A percentile compares a stretch with the other conserved stretches of the same genome.
Evolutionary conservation across 163 green algal species (phyloP).

Genomic region (Picocystis sp.): DNA sequence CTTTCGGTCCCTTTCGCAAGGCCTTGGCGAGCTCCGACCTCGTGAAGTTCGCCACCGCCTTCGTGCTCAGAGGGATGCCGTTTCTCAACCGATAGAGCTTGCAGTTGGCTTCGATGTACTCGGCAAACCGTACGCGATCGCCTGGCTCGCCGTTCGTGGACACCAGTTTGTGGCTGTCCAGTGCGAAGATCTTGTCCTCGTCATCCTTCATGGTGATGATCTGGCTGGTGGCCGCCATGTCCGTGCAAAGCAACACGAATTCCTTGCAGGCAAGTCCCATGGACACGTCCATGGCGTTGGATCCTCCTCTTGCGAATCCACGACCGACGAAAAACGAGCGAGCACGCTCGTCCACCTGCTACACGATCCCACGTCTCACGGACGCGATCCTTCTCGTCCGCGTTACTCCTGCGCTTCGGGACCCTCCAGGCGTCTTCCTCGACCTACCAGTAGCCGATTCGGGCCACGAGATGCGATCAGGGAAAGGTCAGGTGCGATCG

Average conservation of each 20-base stretch:
- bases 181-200: constrained; percentile 92
- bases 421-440: no score
- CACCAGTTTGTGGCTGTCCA: constrained; percentile 82
- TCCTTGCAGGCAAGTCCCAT: constrained; percentile 71
- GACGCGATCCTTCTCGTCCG: no score
- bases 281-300: constrained; percentile 46
- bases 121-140: constrained; percentile 75
- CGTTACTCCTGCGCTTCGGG: no score
- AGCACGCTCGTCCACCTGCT: no score
- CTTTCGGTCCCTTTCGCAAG: constrained; percentile 75
- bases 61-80: constrained; percentile 55
- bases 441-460: no score
- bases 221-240: constrained; percentile 55
- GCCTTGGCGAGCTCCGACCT: constrained; percentile 79
- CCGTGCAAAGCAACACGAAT: constrained; percentile 86
- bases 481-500: no score
- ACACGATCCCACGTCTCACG: no score
- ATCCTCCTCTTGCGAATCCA: background rate
- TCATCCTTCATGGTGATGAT: constrained; percentile 97
- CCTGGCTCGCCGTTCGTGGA: constrained; percentile 56
- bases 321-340: no score
- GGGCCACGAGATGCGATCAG: no score
- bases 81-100: constrained; percentile 85
- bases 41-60: constrained; percentile 79
- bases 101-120: constrained; percentile 89